Evolutionary conservation across 2,329 filamentous ascomycete species (phyloP).

Genomic region (Penicillium oxalicum): DNA sequence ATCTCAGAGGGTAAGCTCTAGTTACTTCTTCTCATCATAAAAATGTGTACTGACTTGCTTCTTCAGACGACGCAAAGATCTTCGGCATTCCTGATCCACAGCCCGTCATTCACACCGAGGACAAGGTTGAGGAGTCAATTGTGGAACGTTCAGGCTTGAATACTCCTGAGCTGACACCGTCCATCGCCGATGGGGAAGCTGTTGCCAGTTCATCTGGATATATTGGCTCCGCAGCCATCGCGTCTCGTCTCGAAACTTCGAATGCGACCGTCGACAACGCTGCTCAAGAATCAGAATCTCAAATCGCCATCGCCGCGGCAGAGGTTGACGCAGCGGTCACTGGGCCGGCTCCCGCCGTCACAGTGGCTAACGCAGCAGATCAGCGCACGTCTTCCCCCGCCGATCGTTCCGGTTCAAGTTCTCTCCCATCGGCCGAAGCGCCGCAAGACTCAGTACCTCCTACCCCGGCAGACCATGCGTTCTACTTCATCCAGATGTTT

Average conservation of each 20-base stretch:
- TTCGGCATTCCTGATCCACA: slow-evolving; percentile 34
- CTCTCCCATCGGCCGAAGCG: slow-evolving; percentile 2
- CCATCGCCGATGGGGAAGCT: slow-evolving; percentile 17
- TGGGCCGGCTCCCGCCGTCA: slow-evolving; percentile 4
- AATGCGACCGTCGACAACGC: background rate
- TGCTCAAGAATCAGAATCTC: background rate
- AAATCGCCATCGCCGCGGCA: slow-evolving; percentile 6
- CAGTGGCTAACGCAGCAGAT: slow-evolving; percentile 12
- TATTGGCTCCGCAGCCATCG: background rate
- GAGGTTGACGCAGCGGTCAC: slow-evolving; percentile 14
- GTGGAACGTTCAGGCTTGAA: slow-evolving; percentile 24
- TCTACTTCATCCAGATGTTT: slow-evolving; percentile 49
- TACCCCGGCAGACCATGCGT: slow-evolving; percentile 34
- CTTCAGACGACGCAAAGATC: slow-evolving; percentile 29
- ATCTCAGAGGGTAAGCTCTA: slow-evolving; percentile 30
- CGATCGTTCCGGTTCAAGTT: slow-evolving; percentile 8
- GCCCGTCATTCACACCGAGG: slow-evolving; percentile 15
- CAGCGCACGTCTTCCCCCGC: slow-evolving; percentile 4
- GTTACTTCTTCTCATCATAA: background rate
- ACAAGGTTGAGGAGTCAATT: slow-evolving; percentile 28
- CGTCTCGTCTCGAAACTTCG: background rate
- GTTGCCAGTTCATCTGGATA: slow-evolving; percentile 27
- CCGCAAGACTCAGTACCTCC: slow-evolving; percentile 15
- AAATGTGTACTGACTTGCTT: slow-evolving; percentile 6
- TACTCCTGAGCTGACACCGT: slow-evolving; percentile 17